Evolutionary conservation across 768 basidiomycete species (phyloP), one percentile per base, ranked within the genome.

Genomic region (Suillus ampliporus): DNA sequence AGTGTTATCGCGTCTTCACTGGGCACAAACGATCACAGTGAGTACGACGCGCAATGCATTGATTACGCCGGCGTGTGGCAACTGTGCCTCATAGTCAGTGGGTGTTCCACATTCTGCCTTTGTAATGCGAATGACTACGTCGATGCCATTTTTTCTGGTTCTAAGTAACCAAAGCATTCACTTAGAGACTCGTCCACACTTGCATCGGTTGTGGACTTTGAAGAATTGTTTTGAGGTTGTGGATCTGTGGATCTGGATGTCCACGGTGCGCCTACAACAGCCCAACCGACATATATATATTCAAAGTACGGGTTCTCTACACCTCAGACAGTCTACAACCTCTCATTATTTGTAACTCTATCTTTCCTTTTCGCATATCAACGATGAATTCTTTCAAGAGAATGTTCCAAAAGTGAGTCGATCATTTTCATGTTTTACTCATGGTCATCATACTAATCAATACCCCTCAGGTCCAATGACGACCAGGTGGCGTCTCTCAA

Each of bases 381-480:
- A 31, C 11, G 17, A 51, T 51, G 50, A 51, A 31, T 19, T 10
- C 28, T 2, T 31, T 51, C 28, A 51, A 31, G 28, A 51, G 19
- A 51, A 11, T 51, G 5, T 31, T 67, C 47, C 48, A 61, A 44
- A 57, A 52, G 66, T 67, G 23, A 46, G 66, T 58, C 23, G 13
- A 37, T n/a, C n/a, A 3, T 34, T 41, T 40, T 23, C 35, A 8
- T 37, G 15, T 15, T 57, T 17, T 6, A n/a, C 4, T 58, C 14
- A 41, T 46, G 17, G 37, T 21, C 15, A 9, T 57, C 17, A 57
- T 41, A 15, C 26, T 47, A 38, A 44, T 34, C 14, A 11, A 34
- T 19, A 58, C 15, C 11, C 15, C 13, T 15, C 44, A 65, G 66
- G 35, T 51, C 66, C 38, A 15, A 31, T 1, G 15, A 50, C 3